Base-by-base conservation (phyloP, 2,329 filamentous ascomycete species). In the Neodidymelliopsis sp. region DNA sequence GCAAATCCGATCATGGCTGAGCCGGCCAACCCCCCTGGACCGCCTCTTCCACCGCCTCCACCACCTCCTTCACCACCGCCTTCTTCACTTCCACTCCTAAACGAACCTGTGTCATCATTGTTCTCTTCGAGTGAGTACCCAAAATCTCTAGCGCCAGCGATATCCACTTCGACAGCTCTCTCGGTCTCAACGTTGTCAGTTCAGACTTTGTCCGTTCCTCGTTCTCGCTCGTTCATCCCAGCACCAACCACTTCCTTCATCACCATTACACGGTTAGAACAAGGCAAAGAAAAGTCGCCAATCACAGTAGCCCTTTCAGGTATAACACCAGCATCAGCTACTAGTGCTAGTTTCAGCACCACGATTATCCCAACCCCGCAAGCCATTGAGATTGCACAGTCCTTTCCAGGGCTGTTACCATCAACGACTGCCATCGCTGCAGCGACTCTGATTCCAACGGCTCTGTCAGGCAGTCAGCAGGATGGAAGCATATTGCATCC, bases 241-340 rank as follows among this genome's bases (percentile, higher is more conserved):
- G 7, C 13, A 18, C 4, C 23, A 13, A 8, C 22, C 15, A 20
- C 49, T 5, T 37, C 49, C 8, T 52, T 52, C 19, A 31, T 47
- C 13, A 52, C 37, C 3, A 37, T 46, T 5, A 47, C 37, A 5
- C 25, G 33, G 10, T 46, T 42, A 25, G 42, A 38, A 16, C 16
- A 33, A 20, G 37, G 25, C 20, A 47, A 42, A 6, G 37, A 23
- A n/a, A 15, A 33, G 4, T 20, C 33, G 4, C 13, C 34, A n/a
- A 10, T 39, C 10, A 43, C 49, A 13, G 4, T 29, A 10, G 24
- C 18, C 18, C 20, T 15, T 4, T 11, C 40, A 12, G 20, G 29
- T 10, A 22, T 15, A 23, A 12, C 8, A 12, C 11, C 30, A 10
- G 12, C 13, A 12, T 6, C 13, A 2, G 6, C 15, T 11, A 16